Base-by-base conservation (phyloP, 2,329 filamentous ascomycete genomes). In the Anisogramma anomala region DNA sequence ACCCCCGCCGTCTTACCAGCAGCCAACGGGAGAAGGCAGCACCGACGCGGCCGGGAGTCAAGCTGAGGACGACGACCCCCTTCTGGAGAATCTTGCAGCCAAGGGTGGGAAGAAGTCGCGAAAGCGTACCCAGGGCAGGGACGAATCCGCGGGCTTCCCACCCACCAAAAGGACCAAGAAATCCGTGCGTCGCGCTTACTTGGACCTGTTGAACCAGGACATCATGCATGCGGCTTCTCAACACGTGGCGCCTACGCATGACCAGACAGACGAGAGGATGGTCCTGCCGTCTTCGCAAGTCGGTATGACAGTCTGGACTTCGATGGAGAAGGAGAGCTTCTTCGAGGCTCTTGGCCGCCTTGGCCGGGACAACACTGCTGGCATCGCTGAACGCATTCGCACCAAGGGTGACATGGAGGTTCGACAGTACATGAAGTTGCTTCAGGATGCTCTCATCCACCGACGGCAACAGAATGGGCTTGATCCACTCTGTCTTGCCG, bases 391-490 rank as follows among this genome's bases (percentile, higher is more conserved):
- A 7, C 67, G 71, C 0, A 65, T 94, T 13, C 66, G 67, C 1
- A 80, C 76, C 25, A 96, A 96, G 60, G 80, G 77, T 43, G 71
- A 77, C 48, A 55, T 81, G 7, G 86, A 95, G 59, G 76, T 91
- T 25, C 70, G 71, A 20, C 74, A 82, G 37, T 87, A 87, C 55
- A 57, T 93, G 4, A 53, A 65, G 6, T 57, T 83, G 1, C 67
- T 95, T 4, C 65, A 77, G 8, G 62, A 68, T 15, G 68, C 65
- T 1, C 50, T 63, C 5, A 58, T 67, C 26, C 55, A 60, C 17
- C 62, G 67, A 28, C 63, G 63, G 30, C 51, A 52, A 14, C 50
- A 56, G 35, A 48, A 52, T 8, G 56, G 57, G 31, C 53, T 59
- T 5, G 56, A 63, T 54, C 49, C 57, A 19, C 48, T 75, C 22